These are phyloP conservation scores for Diplodia intermedia DNA, from an alignment of 2,329 filamentous ascomycete genomes.

Conservation along the genomic window DNA sequence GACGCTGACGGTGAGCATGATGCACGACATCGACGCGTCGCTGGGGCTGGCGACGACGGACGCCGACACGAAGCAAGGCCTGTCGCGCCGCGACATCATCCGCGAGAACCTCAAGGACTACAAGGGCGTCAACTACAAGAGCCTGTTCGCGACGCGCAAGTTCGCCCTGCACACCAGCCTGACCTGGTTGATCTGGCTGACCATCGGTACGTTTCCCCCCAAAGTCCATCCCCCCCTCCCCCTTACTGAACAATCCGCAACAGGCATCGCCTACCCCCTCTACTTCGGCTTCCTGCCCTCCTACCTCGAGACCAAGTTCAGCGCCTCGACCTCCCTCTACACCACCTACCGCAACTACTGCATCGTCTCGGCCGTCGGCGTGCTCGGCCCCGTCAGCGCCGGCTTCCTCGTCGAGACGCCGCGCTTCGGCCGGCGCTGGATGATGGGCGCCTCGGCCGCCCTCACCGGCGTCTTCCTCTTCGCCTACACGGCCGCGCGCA, in stretches of 20 bases:
- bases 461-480: constrained; percentile 58
- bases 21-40: constrained; percentile 42
- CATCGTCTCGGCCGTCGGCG: constrained; percentile 44
- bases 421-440: constrained; percentile 53
- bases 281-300: constrained; percentile 58
- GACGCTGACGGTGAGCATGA: constrained; percentile 43
- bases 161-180: constrained; percentile 45
- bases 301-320: constrained; percentile 52
- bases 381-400: constrained; percentile 52
- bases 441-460: constrained; percentile 54
- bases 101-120: constrained; percentile 43
- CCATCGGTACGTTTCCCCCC: constrained; percentile 42
- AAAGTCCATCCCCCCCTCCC: background rate
- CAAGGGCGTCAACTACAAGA: constrained; percentile 39
- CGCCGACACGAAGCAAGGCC: constrained; percentile 29
- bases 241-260: background rate
- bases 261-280: constrained; percentile 55
- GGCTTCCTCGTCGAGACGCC: constrained; percentile 52
- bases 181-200: constrained; percentile 54
- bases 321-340: constrained; percentile 21
- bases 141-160: constrained; percentile 40
- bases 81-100: constrained; percentile 40
- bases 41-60: background rate
- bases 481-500: constrained; percentile 54
- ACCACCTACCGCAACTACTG: constrained; percentile 34